These are phyloP conservation scores for Paramecium sonneborni DNA, from an alignment of 73 alveolate genomes.

Conservation along the genomic window DNA sequence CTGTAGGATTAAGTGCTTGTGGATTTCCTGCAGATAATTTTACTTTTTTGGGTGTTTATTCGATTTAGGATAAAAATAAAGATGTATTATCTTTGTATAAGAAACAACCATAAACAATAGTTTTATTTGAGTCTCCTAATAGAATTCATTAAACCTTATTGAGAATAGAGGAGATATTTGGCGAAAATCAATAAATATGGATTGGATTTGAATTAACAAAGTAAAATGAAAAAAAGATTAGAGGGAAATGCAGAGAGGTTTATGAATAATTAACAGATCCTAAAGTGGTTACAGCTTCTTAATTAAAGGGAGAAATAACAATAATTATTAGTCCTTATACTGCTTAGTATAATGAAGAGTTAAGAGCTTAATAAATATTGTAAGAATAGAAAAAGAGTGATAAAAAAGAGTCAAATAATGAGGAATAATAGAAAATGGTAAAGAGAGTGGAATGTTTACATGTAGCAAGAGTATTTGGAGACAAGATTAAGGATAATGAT, in stretches of 20 bases:
- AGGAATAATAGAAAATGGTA: not conserved
- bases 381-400: not conserved
- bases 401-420: not conserved
- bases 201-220: conserved; percentile 83
- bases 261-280: conserved; percentile 60
- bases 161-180: conserved; percentile 64
- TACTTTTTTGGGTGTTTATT: conserved; percentile 77
- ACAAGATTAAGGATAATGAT: not conserved
- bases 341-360: conserved; percentile 62
- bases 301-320: conserved; percentile 84
- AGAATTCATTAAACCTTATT: not conserved
- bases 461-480: conserved; percentile 8
- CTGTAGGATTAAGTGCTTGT: conserved; percentile 75
- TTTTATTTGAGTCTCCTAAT: conserved; percentile 53
- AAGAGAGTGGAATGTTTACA: not conserved
- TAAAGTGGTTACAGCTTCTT: not conserved
- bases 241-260: conserved; percentile 60
- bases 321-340: conserved; percentile 76
- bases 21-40: conserved; percentile 86
- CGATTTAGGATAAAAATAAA: conserved; percentile 40
- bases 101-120: conserved; percentile 75
- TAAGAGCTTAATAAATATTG: conserved; percentile 46
- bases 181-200: conserved; percentile 75
- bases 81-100: conserved; percentile 39
- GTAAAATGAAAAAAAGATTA: conserved; percentile 70